Conservation (phyloP, 2,329 filamentous ascomycete species). For the Hirsutella rhossiliensis region DNA sequence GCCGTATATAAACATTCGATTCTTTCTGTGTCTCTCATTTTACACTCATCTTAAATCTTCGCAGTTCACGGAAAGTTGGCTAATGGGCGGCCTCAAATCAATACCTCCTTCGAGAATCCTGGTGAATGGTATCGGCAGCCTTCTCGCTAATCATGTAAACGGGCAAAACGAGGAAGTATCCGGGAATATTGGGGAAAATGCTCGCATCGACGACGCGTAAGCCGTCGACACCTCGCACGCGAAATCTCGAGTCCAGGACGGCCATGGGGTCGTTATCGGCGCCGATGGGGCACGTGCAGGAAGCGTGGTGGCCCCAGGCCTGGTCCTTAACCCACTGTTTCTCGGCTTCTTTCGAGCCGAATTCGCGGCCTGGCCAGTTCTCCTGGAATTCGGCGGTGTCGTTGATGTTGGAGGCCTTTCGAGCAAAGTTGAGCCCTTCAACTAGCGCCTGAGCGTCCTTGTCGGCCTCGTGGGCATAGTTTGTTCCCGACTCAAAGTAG, state of each 20-base stretch:
- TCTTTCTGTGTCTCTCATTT: too few relatives aligned
- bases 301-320: conserved; percentile 46
- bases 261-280: conserved; percentile 39
- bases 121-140: conserved; percentile 21
- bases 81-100: too few relatives aligned
- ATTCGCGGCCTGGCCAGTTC: conserved; percentile 21
- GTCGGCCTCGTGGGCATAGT: conserved; percentile 31
- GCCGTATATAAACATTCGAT: too few relatives aligned
- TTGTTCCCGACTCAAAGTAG: conserved; percentile 40
- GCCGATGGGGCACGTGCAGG: conserved; percentile 40
- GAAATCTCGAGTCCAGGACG: conserved; percentile 41
- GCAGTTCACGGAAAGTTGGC: too few relatives aligned
- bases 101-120: not conserved
- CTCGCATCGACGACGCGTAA: conserved; percentile 50
- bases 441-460: conserved; percentile 33
- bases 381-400: conserved; percentile 6
- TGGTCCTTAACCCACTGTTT: conserved; percentile 33
- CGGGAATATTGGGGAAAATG: conserved; percentile 37
- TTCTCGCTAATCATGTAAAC: conserved; percentile 47
- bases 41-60: too few relatives aligned
- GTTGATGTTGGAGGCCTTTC: conserved; percentile 27
- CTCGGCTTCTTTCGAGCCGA: conserved; percentile 27
- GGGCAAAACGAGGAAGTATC: conserved; percentile 35
- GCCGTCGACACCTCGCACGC: conserved; percentile 38
- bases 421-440: conserved; percentile 41